A percentile compares a stretch with the other conserved stretches of the same genome.
These are phyloP conservation scores for Amanita molliuscula DNA, from an alignment of 768 basidiomycete species.

Conservation along the genomic window DNA sequence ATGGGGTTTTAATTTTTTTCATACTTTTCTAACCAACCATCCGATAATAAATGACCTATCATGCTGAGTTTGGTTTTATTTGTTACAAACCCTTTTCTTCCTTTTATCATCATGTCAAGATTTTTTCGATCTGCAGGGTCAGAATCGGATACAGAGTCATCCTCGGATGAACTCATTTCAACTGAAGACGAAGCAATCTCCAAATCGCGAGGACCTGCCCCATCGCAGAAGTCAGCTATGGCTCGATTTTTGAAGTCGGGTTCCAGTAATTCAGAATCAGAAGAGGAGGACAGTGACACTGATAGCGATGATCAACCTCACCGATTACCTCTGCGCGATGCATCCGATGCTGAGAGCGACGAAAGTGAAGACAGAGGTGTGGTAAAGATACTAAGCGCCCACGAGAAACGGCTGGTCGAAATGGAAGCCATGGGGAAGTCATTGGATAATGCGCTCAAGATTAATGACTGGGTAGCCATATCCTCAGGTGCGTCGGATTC, in stretches of 20 bases:
- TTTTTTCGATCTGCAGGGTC: conserved; percentile 84
- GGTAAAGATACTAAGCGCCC: conserved; percentile 76
- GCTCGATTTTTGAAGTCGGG: conserved; percentile 67
- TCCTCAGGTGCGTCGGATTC: conserved; percentile 55
- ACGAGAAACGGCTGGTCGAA: conserved; percentile 87
- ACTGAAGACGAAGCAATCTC: conserved; percentile 53
- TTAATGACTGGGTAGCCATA: conserved; percentile 94
- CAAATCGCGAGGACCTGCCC: not conserved
- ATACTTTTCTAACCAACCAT: not conserved
- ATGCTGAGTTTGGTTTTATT: not conserved
- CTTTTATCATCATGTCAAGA: conserved; percentile 53
- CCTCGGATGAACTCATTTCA: conserved; percentile 72
- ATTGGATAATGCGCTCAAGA: conserved; percentile 92
- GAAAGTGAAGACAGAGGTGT: conserved; percentile 59
- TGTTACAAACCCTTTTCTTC: not conserved
- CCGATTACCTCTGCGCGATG: conserved; percentile 16
- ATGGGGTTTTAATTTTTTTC: no score
- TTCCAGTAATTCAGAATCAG: conserved; percentile 48
- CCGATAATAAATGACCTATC: not conserved
- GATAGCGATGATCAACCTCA: conserved; percentile 23
- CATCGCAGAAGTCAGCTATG: conserved; percentile 45
- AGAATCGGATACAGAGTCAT: conserved; percentile 62
- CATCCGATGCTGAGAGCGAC: conserved; percentile 32
- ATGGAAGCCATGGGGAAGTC: conserved; percentile 87
- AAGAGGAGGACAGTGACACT: conserved; percentile 45